These are phyloP conservation scores for Paraconiothyrium brasiliense DNA, from an alignment of 2,329 filamentous ascomycete genomes.

Conservation along the genomic window DNA sequence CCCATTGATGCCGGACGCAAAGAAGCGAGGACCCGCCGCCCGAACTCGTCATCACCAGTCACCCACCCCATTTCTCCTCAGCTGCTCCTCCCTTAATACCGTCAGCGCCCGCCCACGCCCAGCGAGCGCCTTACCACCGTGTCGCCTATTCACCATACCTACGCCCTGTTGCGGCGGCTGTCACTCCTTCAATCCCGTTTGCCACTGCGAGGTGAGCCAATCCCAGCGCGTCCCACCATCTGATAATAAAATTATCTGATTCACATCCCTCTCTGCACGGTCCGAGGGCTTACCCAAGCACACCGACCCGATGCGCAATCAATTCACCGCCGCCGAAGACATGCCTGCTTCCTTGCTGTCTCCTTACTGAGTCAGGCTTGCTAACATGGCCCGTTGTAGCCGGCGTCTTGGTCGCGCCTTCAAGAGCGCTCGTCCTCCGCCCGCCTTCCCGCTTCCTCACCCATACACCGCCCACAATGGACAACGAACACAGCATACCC, in stretches of 20 bases:
- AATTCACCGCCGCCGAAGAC: background rate
- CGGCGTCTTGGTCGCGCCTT: slow-evolving; percentile 33
- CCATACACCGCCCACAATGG: slow-evolving; percentile 31
- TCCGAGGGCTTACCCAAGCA: slow-evolving; percentile 23
- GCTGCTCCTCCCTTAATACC: slow-evolving; percentile 14
- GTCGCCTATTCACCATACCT: slow-evolving; percentile 17
- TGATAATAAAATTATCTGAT: slow-evolving; percentile 35
- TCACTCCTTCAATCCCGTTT: slow-evolving; percentile 26
- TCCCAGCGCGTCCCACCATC: slow-evolving; percentile 34
- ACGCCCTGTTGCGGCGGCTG: slow-evolving; percentile 21
- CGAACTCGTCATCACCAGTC: slow-evolving; percentile 19
- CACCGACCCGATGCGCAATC: slow-evolving; percentile 7
- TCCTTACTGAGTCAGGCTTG: slow-evolving; percentile 26
- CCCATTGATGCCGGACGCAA: slow-evolving; percentile 12
- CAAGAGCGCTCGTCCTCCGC: slow-evolving; percentile 23
- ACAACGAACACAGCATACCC: slow-evolving; percentile 48
- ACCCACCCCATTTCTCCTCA: slow-evolving; percentile 24
- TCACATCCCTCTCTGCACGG: slow-evolving; percentile 21
- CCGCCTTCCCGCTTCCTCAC: slow-evolving; percentile 33
- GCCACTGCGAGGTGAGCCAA: slow-evolving; percentile 29
- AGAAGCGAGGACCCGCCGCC: slow-evolving; percentile 11
- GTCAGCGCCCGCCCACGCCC: slow-evolving; percentile 2
- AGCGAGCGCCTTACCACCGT: slow-evolving; percentile 20
- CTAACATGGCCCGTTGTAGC: slow-evolving; percentile 39
- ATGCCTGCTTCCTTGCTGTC: background rate